These are phyloP conservation scores for Penicillium sp. DNA, from an alignment of 2,329 filamentous ascomycete genomes.

Conservation along the genomic window DNA sequence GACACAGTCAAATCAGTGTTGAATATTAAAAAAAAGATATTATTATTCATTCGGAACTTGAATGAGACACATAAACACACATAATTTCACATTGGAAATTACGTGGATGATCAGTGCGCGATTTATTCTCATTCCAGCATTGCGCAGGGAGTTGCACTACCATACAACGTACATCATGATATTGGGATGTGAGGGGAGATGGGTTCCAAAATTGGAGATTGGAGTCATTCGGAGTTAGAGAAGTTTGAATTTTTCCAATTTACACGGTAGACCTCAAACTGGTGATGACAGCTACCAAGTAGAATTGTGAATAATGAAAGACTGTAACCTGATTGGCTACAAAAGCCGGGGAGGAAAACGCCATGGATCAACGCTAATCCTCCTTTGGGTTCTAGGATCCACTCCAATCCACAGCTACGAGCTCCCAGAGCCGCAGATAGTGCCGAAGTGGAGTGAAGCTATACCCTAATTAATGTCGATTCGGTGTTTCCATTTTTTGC, in stretches of 20 bases:
- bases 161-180: too few species aligned
- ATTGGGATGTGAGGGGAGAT: background rate
- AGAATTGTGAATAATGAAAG: slow-evolving; percentile 4
- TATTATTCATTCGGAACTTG: background rate
- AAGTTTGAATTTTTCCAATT: slow-evolving; percentile 5
- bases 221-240: background rate
- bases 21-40: background rate
- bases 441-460: slow-evolving; percentile 24
- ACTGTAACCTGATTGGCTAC: slow-evolving; percentile 14
- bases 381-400: fast-evolving
- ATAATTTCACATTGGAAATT: background rate
- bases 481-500: slow-evolving; percentile 6
- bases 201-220: background rate
- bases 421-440: slow-evolving; percentile 29
- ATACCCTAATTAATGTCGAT: background rate
- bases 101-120: background rate
- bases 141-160: slow-evolving; percentile 1
- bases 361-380: slow-evolving; percentile 8
- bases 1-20: slow-evolving; percentile 6
- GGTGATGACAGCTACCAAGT: slow-evolving; percentile 9
- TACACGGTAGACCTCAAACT: slow-evolving; percentile 24
- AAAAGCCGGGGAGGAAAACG: slow-evolving; percentile 20
- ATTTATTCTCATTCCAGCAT: slow-evolving; percentile 9
- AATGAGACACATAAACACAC: slow-evolving; percentile 3
- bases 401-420: slow-evolving; percentile 21